Evolutionary conservation across 129 eudicot genomes (phyloP).

Genomic region (Apium graveolens): DNA sequence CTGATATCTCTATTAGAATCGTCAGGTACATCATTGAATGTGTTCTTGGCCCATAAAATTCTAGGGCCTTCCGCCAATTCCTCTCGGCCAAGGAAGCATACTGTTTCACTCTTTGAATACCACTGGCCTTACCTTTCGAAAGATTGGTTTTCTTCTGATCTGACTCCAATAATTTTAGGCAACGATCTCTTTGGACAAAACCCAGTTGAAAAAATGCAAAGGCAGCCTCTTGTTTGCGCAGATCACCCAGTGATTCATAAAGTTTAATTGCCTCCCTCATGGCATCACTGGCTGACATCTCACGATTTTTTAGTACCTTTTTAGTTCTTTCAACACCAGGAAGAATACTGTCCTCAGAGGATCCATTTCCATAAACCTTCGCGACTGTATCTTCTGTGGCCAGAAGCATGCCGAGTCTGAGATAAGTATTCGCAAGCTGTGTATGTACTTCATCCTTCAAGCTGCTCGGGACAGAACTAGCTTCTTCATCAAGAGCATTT

Average conservation of each 20-base stretch:
- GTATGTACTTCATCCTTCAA: constrained; percentile 70
- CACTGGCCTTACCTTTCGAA: constrained; percentile 47
- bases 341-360: constrained; percentile 24
- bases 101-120: constrained; percentile 58
- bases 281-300: constrained; percentile 87
- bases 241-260: constrained; percentile 77
- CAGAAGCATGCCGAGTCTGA: constrained; percentile 85
- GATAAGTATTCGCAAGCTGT: constrained; percentile 87
- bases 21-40: constrained; percentile 75
- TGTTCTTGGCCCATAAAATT: constrained; percentile 70
- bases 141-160: constrained; percentile 37
- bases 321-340: constrained; percentile 25
- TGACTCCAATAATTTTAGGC: constrained; percentile 53
- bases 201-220: constrained; percentile 86
- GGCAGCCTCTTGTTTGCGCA: constrained; percentile 90
- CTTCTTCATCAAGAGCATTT: constrained; percentile 26
- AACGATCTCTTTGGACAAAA: constrained; percentile 73
- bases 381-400: constrained; percentile 66
- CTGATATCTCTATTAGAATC: constrained; percentile 64
- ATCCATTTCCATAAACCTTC: constrained; percentile 42
- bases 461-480: constrained; percentile 24
- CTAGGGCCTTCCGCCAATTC: constrained; percentile 74
- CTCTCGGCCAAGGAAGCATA: constrained; percentile 79
- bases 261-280: constrained; percentile 70
- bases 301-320: constrained; percentile 52